A percentile compares a stretch with the other conserved stretches of the same genome.
Evolutionary conservation across 495 filamentous ascomycete species (phyloP).

Genomic region (Thermothielavioides terrestris): DNA sequence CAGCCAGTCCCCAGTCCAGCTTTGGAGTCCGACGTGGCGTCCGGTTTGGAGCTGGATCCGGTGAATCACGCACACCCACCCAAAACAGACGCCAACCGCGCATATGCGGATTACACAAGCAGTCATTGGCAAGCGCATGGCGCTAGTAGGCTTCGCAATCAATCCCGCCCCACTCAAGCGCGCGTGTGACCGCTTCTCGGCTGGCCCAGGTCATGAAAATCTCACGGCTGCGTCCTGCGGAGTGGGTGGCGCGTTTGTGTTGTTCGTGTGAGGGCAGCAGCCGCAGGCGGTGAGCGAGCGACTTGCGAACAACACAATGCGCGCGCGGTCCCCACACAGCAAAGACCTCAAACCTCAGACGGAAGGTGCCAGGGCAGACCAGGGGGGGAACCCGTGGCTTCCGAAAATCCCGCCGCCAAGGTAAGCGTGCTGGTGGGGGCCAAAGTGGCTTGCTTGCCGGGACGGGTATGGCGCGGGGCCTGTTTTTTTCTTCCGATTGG

Average conservation of each 20-base stretch:
- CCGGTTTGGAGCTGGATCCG: slow-evolving; percentile 6
- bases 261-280: too few relatives aligned
- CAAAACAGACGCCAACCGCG: slow-evolving; percentile 8
- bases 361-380: neutral
- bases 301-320: too few relatives aligned
- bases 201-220: too few relatives aligned
- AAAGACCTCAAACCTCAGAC: neutral
- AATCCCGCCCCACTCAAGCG: slow-evolving; percentile 15
- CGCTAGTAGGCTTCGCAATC: slow-evolving; percentile 1
- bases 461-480: neutral
- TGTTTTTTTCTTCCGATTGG: slow-evolving; percentile 24
- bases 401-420: slow-evolving; percentile 12
- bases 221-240: too few relatives aligned
- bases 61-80: neutral
- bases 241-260: too few relatives aligned
- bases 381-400: neutral
- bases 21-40: too few relatives aligned
- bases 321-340: neutral
- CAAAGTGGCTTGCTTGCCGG: slow-evolving; percentile 10
- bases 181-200: slow-evolving; percentile 9
- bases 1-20: neutral
- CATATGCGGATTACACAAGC: neutral
- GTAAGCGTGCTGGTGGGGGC: slow-evolving; percentile 14
- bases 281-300: too few relatives aligned
- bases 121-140: too few relatives aligned